Percentiles rank a stretch among this genome's conserved stretches.
phyloP scores from a whole-genome alignment of 176 grass and related monocot genomes.

The Rhynchospora breviuscula region DNA sequence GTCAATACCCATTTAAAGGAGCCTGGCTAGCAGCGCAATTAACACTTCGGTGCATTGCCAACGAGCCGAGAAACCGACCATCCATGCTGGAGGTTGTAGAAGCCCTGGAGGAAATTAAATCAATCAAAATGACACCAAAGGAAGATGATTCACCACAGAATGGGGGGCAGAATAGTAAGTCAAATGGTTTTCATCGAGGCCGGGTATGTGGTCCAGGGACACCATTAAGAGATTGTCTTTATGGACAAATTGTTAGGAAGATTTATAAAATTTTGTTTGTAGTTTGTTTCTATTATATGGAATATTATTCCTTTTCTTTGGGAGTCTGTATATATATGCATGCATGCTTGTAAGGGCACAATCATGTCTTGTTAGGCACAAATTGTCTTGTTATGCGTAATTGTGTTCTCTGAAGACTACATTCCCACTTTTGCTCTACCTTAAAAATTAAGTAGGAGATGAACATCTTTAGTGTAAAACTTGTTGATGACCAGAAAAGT shows the following conservation, averaged over 20 bases:
- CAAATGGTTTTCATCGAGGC: background rate
- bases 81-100: conserved; percentile 67
- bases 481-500: no score
- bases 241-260: background rate
- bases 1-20: conserved; percentile 45
- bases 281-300: background rate
- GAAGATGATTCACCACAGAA: background rate
- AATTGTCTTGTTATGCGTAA: no score
- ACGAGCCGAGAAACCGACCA: conserved; percentile 50
- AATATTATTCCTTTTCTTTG: background rate
- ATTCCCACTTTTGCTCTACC: no score
- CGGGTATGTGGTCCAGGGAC: background rate
- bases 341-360: background rate
- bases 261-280: background rate
- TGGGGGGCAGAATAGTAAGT: background rate
- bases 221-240: background rate
- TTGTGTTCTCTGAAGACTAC: background rate
- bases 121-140: conserved; percentile 19
- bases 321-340: background rate
- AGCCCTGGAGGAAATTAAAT: conserved; percentile 36
- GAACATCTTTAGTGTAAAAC: no score
- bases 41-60: conserved; percentile 41
- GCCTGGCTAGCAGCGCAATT: conserved; percentile 52
- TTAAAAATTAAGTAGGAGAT: no score
- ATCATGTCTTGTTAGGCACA: background rate